Evolutionary conservation across 1,284 basidiomycete species (phyloP), one percentile per base, ranked within the genome.

Genomic region (Trametes hirsuta): DNA sequence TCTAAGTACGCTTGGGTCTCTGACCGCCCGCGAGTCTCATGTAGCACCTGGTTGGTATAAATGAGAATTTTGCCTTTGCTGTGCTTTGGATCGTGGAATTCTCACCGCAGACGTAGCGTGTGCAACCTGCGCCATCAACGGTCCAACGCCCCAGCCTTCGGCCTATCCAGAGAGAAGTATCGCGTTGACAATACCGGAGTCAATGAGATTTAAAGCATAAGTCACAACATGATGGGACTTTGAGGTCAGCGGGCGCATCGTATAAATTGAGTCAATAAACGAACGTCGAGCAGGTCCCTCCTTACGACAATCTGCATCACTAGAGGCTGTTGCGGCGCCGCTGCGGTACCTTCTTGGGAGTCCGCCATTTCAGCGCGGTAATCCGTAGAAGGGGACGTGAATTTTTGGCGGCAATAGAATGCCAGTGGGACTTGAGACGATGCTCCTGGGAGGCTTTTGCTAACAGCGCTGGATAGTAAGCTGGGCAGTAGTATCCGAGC

Each of bases 121-220:
- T 0, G 84, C 82, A 0, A 76, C 76, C 64, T 84, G 83, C 0
- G 81, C 80, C 80, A 85, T 83, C 57, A 84, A 74, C 3, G 83
- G 81, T 2, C 84, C 83, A n/a, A 78, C 72, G 4, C 79, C 77
- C 84, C 84, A 85, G 15, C 74, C 77, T 55, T 77, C 76, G 40
- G 71, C 70, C 79, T 82, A 51, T 12, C n/a, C 48, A 30, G 46
- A 30, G 10, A 21, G 14, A 36, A 39, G 12, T 4, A 25, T 15
- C 41, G 25, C 40, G 21, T 30, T 41, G 47, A n/a, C 37, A 24
- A 14, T 48, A 30, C 30, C 30, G 30, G 6, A 30, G 44, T 22
- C 4, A 15, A 48, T 14, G 45, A 47, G 4, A 11, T 24, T 22
- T 1, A 21, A 60, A 54, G 42, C n/a, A 34, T n/a, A 36, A 35